Base-by-base conservation (phyloP, 2,329 filamentous ascomycete genomes). In the Fusarium avenaceum region DNA sequence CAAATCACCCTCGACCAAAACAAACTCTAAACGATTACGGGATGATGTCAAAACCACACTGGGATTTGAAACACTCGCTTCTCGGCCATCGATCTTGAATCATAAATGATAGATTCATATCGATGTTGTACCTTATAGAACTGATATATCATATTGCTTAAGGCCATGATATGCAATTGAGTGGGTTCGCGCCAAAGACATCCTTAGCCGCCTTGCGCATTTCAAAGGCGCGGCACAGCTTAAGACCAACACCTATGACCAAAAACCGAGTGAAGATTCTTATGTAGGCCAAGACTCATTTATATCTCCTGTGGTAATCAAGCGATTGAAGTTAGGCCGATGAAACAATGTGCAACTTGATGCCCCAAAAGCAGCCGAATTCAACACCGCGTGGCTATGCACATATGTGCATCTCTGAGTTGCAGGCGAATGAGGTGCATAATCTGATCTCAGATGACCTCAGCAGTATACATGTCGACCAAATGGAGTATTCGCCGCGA, bases 361-460 rank as follows among this genome's bases (percentile, higher is more conserved):
- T 59, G 42, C 33, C 46, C 40, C 8, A 13, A 44, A 22, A 20
- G 17, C 35, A 44, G 30, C 15, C 15, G 35, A 51, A 42, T 17
- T 49, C 17, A 20, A 10, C 20, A 28, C 45, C 24, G 26, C 38
- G 26, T 24, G 61, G 61, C 60, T 60, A 47, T 55, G 63, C 43
- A 39, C 24, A 24, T n/a, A 44, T n/a, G 50, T 49, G 24, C 38
- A 43, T 39, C 22, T 53, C 33, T 64, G 60, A 32, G 17, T 44
- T 52, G 22, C 46, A 51, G 48, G 24, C 32, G 38, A 43, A 48
- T 44, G 30, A 51, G 35, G 22, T 51, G 26, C 46, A 65, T 42
- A 15, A 38, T 33, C 24, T 50, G 19, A 46, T 48, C 57, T 39
- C 51, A 24, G 20, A 62, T 62, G 40, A 62, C 61, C 38, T 57